phyloP scores from a whole-genome alignment of 1,284 basidiomycete species.

The Thelephora terrestris region DNA sequence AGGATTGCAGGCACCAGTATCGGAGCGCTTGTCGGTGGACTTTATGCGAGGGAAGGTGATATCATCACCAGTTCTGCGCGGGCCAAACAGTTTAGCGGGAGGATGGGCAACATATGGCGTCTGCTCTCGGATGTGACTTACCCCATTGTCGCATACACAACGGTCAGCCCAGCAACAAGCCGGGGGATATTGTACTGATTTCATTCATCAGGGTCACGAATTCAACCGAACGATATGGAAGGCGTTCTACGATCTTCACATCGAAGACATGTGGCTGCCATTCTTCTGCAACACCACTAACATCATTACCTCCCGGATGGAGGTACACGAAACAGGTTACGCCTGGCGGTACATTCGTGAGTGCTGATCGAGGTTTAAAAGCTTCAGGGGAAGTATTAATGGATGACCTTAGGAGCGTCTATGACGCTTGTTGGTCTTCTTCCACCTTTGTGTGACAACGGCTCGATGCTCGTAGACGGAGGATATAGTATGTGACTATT shows the following conservation, averaged over 20 bases:
- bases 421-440: slow-evolving; percentile 96
- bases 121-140: slow-evolving; percentile 95
- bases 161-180: slow-evolving; percentile 40
- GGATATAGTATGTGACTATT: slow-evolving; percentile 63
- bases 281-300: slow-evolving; percentile 99
- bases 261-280: slow-evolving; percentile 99
- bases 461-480: slow-evolving; percentile 89
- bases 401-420: slow-evolving; percentile 61
- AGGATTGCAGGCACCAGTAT: slow-evolving; percentile 67
- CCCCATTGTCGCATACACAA: slow-evolving; percentile 95
- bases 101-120: slow-evolving; percentile 93
- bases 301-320: slow-evolving; percentile 94
- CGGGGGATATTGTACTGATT: slow-evolving; percentile 2
- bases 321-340: slow-evolving; percentile 94
- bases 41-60: slow-evolving; percentile 93
- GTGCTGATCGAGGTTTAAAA: slow-evolving; percentile 16
- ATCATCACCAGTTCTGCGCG: slow-evolving; percentile 79
- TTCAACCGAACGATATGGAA: slow-evolving; percentile 84
- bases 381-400: slow-evolving; percentile 10
- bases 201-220: slow-evolving; percentile 64
- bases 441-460: slow-evolving; percentile 92
- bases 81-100: slow-evolving; percentile 84
- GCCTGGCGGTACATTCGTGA: slow-evolving; percentile 83
- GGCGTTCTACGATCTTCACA: slow-evolving; percentile 90
- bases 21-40: slow-evolving; percentile 88